phyloP scores from a whole-genome alignment of 73 alveolate species.

The Stentor roeselii region DNA sequence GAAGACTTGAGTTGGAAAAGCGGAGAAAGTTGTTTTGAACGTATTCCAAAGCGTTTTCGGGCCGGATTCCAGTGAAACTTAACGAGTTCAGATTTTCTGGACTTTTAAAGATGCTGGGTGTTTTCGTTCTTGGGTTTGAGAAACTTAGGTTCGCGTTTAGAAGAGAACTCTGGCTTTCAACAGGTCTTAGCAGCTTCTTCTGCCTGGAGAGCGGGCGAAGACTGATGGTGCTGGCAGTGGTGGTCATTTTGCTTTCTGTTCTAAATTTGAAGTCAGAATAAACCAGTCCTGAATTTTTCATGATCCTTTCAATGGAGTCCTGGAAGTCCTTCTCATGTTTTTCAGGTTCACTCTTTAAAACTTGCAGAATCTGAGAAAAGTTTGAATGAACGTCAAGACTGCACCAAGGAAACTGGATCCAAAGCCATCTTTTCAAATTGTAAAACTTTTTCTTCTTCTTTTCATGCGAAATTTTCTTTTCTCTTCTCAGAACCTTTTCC shows the following conservation, averaged over 20 bases:
- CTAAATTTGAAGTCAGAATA: slow-evolving; percentile 28
- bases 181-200: not conserved
- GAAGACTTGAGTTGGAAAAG: not conserved
- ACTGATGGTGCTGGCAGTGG: not conserved
- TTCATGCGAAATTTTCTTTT: not conserved
- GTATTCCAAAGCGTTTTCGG: not conserved
- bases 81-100: not conserved
- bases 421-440: slow-evolving; percentile 55
- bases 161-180: not conserved
- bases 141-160: not conserved
- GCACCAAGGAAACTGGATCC: slow-evolving; percentile 68
- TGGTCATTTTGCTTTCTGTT: too few species aligned
- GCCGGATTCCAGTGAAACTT: not conserved
- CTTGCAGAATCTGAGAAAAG: slow-evolving; percentile 46
- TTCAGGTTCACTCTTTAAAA: slow-evolving; percentile 41
- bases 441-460: slow-evolving; percentile 31
- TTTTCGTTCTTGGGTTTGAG: not conserved
- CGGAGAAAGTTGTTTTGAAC: not conserved
- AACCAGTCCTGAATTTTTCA: slow-evolving; percentile 36
- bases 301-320: slow-evolving; percentile 37
- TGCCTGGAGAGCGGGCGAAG: not conserved
- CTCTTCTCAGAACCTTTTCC: slow-evolving; percentile 33
- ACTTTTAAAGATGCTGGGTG: not conserved
- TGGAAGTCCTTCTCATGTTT: slow-evolving; percentile 38
- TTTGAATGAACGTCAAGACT: slow-evolving; percentile 50